These are phyloP conservation scores for Penicillium lagena DNA, from an alignment of 495 filamentous ascomycete species.

Conservation along the genomic window DNA sequence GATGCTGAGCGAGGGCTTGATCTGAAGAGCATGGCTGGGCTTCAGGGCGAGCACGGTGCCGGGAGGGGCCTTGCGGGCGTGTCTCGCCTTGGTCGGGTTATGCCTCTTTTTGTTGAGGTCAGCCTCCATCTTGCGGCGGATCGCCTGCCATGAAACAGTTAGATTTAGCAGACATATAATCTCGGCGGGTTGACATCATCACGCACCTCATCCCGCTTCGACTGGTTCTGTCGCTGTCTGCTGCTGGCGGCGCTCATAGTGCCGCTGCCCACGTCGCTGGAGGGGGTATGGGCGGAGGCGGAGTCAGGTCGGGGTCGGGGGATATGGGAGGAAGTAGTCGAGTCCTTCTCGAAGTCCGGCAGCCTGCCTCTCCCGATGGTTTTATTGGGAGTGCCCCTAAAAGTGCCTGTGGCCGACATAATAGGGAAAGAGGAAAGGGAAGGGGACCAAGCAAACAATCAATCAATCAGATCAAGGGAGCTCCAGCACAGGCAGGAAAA, in stretches of 20 bases:
- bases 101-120: slow-evolving; percentile 98
- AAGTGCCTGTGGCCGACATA: slow-evolving; percentile 56
- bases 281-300: slow-evolving; percentile 53
- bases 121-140: slow-evolving; percentile 91
- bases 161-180: no score
- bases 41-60: slow-evolving; percentile 93
- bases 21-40: slow-evolving; percentile 92
- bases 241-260: slow-evolving; percentile 70
- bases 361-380: slow-evolving; percentile 56
- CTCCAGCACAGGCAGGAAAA: no score
- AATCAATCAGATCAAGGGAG: slow-evolving; percentile 8
- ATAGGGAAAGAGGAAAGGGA: slow-evolving; percentile 12
- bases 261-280: slow-evolving; percentile 41
- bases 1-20: slow-evolving; percentile 92
- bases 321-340: slow-evolving; percentile 64
- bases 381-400: slow-evolving; percentile 39
- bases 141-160: slow-evolving; percentile 55
- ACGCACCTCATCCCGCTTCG: slow-evolving; percentile 94
- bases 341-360: slow-evolving; percentile 62
- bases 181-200: neutral
- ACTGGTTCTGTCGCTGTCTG: slow-evolving; percentile 84
- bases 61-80: slow-evolving; percentile 87
- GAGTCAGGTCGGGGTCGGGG: slow-evolving; percentile 75
- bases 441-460: slow-evolving; percentile 10
- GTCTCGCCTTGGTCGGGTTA: slow-evolving; percentile 63